These are phyloP conservation scores for Cladobotryum mycophilum DNA, from an alignment of 2,329 filamentous ascomycete genomes.

Conservation along the genomic window DNA sequence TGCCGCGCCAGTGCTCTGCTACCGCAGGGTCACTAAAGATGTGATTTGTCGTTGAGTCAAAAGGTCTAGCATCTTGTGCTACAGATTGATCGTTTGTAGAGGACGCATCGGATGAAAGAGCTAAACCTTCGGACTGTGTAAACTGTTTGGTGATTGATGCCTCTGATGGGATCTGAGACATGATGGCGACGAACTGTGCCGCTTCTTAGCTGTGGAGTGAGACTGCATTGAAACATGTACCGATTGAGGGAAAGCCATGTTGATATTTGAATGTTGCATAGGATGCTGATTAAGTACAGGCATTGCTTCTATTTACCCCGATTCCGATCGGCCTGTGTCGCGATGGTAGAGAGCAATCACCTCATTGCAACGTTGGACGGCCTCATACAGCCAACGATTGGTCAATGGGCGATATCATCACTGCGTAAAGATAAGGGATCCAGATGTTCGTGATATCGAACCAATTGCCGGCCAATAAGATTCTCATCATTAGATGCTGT, in stretches of 20 bases:
- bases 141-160: neutral
- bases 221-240: neutral
- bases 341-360: conserved; percentile 8
- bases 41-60: conserved; percentile 25
- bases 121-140: neutral
- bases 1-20: conserved; percentile 45
- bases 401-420: no score
- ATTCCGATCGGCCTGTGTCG: conserved; percentile 1
- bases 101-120: neutral
- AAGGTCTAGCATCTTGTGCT: neutral
- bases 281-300: no score
- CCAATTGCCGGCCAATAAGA: neutral
- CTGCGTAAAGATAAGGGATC: neutral
- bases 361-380: conserved; percentile 3
- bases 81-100: conserved; percentile 12
- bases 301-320: no score
- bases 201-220: neutral
- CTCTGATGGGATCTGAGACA: conserved; percentile 2
- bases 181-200: neutral
- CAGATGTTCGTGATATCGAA: neutral
- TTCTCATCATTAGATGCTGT: neutral
- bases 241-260: no score
- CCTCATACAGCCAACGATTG: no score
- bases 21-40: conserved; percentile 45
- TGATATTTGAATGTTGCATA: no score